These are phyloP conservation scores for Blakeslea trispora DNA, from an alignment of 371 early-diverging fungal genomes.

Conservation along the genomic window DNA sequence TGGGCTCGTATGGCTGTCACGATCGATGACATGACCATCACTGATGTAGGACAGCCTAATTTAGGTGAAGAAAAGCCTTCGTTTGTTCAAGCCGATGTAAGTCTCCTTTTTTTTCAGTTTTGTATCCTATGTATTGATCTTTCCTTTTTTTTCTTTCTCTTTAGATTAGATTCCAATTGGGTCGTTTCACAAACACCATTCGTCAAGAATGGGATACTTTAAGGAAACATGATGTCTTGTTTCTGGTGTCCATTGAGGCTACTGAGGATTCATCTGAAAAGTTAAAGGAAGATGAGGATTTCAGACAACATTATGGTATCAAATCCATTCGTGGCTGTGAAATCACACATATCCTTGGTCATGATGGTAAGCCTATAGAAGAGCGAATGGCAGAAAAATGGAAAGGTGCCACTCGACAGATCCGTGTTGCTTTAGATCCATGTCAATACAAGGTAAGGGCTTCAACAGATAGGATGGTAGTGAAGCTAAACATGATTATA, in stretches of 20 bases:
- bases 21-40: slow-evolving; percentile 62
- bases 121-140: no score
- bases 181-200: slow-evolving; percentile 67
- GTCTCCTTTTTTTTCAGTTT: no score
- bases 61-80: slow-evolving; percentile 78
- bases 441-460: slow-evolving; percentile 73
- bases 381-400: slow-evolving; percentile 48
- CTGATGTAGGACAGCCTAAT: slow-evolving; percentile 75
- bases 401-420: slow-evolving; percentile 59
- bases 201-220: slow-evolving; percentile 89
- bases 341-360: slow-evolving; percentile 75
- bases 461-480: no score
- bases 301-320: slow-evolving; percentile 74
- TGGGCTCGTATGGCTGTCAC: slow-evolving; percentile 92
- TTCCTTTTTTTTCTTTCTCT: no score
- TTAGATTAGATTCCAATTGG: slow-evolving; percentile 58
- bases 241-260: slow-evolving; percentile 75
- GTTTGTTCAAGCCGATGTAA: slow-evolving; percentile 77
- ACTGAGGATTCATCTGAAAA: slow-evolving; percentile 51
- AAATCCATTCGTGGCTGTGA: slow-evolving; percentile 86
- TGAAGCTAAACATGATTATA: no score
- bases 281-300: slow-evolving; percentile 52
- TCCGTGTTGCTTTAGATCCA: slow-evolving; percentile 83
- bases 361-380: slow-evolving; percentile 58
- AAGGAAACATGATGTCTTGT: slow-evolving; percentile 79